Evolutionary conservation across 2,329 filamentous ascomycete species (phyloP).

Genomic region (Simplicillium sp.): DNA sequence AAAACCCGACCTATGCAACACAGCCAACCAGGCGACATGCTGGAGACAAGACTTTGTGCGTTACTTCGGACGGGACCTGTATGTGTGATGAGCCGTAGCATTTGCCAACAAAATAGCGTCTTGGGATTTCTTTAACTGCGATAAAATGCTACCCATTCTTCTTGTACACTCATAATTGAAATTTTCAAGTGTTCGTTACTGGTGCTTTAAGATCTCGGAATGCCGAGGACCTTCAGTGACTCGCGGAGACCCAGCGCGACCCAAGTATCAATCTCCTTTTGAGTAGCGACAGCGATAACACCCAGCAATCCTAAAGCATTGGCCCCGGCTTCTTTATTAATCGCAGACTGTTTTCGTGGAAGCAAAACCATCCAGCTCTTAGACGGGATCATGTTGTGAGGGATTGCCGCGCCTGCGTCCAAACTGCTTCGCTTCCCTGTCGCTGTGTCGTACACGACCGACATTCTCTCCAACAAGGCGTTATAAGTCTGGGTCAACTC

Average conservation of each 20-base stretch:
- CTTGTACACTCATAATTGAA: too few species aligned
- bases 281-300: neutral
- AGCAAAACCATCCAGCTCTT: neutral
- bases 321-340: neutral
- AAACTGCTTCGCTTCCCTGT: neutral
- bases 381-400: neutral
- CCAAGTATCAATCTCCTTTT: neutral
- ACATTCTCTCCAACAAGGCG: too few species aligned
- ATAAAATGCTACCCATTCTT: too few species aligned
- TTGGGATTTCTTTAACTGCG: too few species aligned
- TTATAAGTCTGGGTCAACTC: too few species aligned
- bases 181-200: too few species aligned
- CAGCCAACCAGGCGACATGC: too few species aligned
- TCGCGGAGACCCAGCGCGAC: neutral
- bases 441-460: neutral
- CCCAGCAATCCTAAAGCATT: neutral
- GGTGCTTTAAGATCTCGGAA: neutral
- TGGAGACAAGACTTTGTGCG: too few species aligned
- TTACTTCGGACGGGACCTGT: too few species aligned
- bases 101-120: too few species aligned
- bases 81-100: too few species aligned
- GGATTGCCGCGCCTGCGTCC: neutral
- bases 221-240: neutral
- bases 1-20: too few species aligned
- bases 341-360: neutral